These are phyloP conservation scores for Erysimum cheiranthoides DNA, from an alignment of 345 rosid species.

Conservation along the genomic window DNA sequence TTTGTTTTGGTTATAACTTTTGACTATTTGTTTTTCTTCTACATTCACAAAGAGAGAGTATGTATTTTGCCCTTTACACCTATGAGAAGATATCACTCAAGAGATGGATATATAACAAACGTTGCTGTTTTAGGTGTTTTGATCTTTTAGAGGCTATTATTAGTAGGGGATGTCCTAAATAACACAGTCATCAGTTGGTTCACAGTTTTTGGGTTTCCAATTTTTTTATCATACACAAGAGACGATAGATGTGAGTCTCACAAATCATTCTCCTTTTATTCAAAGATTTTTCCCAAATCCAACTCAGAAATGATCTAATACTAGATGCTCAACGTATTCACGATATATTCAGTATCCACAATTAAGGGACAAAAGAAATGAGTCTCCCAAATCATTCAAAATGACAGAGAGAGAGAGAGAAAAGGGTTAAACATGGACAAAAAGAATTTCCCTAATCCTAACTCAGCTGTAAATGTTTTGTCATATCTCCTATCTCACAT, in stretches of 20 bases:
- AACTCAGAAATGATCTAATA: too few species aligned
- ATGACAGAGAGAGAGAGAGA: too few species aligned
- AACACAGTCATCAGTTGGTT: conserved; percentile 10
- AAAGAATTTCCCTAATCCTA: too few species aligned
- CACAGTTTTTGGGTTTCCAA: conserved; percentile 9
- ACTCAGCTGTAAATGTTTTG: too few species aligned
- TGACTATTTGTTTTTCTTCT: conserved; percentile 32
- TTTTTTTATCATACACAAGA: neutral
- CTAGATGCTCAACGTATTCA: too few species aligned
- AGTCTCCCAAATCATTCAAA: too few species aligned
- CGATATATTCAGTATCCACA: too few species aligned
- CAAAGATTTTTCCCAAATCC: too few species aligned
- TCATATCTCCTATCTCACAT: too few species aligned
- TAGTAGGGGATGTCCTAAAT: conserved; percentile 2
- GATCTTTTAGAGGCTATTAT: conserved; percentile 2
- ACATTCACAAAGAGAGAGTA: conserved; percentile 38
- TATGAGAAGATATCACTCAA: conserved; percentile 24
- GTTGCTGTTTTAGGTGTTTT: conserved; percentile 35
- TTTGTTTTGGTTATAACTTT: conserved; percentile 26
- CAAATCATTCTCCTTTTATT: neutral
- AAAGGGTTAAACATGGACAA: too few species aligned
- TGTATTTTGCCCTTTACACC: conserved; percentile 40
- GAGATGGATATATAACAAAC: conserved; percentile 42
- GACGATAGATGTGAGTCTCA: neutral
- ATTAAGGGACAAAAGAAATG: too few species aligned